phyloP scores from a whole-genome alignment of 139 green algal genomes.

The Pleodorina starrii region DNA sequence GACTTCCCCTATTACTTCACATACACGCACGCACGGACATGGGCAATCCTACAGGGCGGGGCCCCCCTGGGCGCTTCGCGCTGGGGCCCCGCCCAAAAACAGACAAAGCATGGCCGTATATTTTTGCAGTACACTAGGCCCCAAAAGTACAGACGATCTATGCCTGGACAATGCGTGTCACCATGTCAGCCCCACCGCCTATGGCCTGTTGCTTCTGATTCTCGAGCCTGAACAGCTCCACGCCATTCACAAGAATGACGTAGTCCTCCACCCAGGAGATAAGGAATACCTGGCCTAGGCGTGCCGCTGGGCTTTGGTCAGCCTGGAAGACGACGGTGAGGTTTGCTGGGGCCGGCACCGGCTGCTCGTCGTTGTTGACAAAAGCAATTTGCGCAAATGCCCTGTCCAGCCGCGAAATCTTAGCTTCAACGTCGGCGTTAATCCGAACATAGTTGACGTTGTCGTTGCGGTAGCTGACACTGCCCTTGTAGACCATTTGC shows the following conservation, averaged over 20 bases:
- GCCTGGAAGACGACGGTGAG: constrained; percentile 21
- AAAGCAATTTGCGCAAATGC: constrained; percentile 4
- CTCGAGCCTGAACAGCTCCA: constrained; percentile 45
- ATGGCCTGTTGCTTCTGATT: constrained; percentile 51
- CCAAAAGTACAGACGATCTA: too few relatives aligned
- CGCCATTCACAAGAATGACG: constrained; percentile 22
- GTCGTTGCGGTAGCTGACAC: constrained; percentile 42
- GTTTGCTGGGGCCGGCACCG: constrained; percentile 3
- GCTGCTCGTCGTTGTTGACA: constrained; percentile 40
- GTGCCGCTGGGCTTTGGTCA: constrained; percentile 23
- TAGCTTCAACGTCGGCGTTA: not conserved
- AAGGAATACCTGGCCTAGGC: constrained; percentile 17
- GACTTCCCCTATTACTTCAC: too few relatives aligned
- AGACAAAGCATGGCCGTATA: too few relatives aligned
- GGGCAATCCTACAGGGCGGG: too few relatives aligned
- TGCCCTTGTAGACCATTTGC: constrained; percentile 43
- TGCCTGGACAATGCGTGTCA: constrained; percentile 24
- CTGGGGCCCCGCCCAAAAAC: too few relatives aligned
- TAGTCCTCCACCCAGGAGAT: constrained; percentile 46
- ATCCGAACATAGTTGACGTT: constrained; percentile 42
- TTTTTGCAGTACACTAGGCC: too few relatives aligned
- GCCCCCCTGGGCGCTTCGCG: too few relatives aligned
- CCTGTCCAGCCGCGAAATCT: constrained; percentile 23
- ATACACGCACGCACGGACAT: too few relatives aligned
- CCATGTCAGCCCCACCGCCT: constrained; percentile 5